These are phyloP conservation scores for Leccinum variicolor DNA, from an alignment of 768 basidiomycete species.

Conservation along the genomic window DNA sequence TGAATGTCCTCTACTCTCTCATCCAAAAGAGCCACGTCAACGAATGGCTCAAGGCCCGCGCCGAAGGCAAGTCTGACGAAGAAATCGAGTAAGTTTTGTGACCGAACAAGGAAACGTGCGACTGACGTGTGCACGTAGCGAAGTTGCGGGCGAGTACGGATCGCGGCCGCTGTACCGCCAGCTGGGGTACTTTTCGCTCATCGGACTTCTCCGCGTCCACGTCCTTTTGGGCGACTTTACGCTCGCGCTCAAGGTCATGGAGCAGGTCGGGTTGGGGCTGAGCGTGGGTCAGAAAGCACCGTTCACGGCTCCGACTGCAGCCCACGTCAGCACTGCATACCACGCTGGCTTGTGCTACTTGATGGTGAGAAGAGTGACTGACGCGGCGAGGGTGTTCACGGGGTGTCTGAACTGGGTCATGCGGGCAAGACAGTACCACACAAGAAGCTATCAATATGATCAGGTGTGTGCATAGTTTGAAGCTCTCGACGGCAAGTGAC, in stretches of 20 bases:
- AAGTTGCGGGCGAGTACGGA: constrained; percentile 90
- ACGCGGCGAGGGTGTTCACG: constrained; percentile 92
- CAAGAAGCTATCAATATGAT: constrained; percentile 93
- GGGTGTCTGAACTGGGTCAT: constrained; percentile 93
- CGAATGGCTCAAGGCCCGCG: constrained; percentile 83
- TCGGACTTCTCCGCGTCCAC: constrained; percentile 94
- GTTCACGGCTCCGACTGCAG: constrained; percentile 95
- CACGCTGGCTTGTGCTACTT: constrained; percentile 97
- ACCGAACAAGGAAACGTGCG: not conserved
- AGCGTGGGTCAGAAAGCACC: constrained; percentile 90
- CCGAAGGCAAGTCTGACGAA: constrained; percentile 74
- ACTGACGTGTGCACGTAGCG: constrained; percentile 40
- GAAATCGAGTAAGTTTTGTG: constrained; percentile 69
- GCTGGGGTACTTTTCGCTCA: constrained; percentile 95
- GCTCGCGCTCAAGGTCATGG: constrained; percentile 92
- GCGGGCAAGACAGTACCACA: constrained; percentile 96
- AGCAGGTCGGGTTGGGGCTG: constrained; percentile 87
- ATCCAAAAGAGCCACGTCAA: constrained; percentile 97
- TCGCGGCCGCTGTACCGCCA: constrained; percentile 86
- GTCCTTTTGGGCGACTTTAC: constrained; percentile 94
- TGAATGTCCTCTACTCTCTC: constrained; percentile 97
- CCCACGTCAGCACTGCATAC: constrained; percentile 93
- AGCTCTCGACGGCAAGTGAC: not conserved
- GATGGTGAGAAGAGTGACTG: constrained; percentile 90
- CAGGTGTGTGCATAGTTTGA: constrained; percentile 49